Evolutionary conservation across 2,329 filamentous ascomycete species (phyloP), one percentile per base, ranked within the genome.

Genomic region (Aspergillus bombycis): DNA sequence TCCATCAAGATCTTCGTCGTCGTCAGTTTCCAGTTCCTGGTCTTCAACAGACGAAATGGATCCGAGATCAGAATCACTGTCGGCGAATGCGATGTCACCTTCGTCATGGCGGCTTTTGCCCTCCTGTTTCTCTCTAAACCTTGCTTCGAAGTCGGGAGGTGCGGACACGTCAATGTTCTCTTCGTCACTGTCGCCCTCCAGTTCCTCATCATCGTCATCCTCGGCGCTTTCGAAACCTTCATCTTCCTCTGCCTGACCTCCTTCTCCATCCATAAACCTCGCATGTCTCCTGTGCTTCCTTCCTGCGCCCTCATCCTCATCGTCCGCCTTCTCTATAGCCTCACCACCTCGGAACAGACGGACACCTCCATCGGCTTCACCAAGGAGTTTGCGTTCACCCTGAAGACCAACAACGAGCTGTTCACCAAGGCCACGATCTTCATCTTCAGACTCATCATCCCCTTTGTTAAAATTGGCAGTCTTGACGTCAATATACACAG

Each of bases 61-160:
- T 8, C 95, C 95, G 5, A 99, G 84, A 75, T 99, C 96, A 0
- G 95, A 99, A 77, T 99, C 96, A 73, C 93, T 97, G 73, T 99
- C 95, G 16, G 95, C 95, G 81, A 97, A 99, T 1, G 89, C 92
- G 62, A 98, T 72, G 60, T 97, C 92, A 34, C 88, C 91, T 28
- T 88, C 86, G 12, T 82, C 82, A 26, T 75, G 84, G 43, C 85
- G 81, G 5, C 83, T 81, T 21, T 84, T 84, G n/a, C 83, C 85
- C 60, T 86, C 86, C 41, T 82, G 78, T 32, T 73, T 73, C 61
- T 80, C 74, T 60, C 73, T 78, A 63, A 83, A 79, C 14, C 73
- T 77, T 30, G 76, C 75, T 43, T 78, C 80, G 26, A 83, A 80
- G 62, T 80, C 79, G 43, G 79, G 75, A 9, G 80, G 79, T 4